Evolutionary conservation across 192 early-diverging fungal species (phyloP).

Genomic region (Dimargaris xerosporica): DNA sequence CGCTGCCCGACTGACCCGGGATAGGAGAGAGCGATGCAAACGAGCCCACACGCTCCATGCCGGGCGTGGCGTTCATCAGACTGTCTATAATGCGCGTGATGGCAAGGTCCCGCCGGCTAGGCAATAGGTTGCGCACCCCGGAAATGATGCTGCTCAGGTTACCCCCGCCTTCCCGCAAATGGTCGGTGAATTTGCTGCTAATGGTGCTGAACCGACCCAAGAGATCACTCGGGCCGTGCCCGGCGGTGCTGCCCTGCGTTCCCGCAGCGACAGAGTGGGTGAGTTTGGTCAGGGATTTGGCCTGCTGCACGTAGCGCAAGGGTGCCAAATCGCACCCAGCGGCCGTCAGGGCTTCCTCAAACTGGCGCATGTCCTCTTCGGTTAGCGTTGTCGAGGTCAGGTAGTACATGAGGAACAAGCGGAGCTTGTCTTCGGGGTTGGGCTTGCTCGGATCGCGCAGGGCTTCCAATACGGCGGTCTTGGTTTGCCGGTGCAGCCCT

Average conservation of each 20-base stretch:
- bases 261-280: conserved; percentile 17
- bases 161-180: conserved; percentile 47
- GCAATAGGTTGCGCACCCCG: conserved; percentile 90
- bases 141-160: conserved; percentile 59
- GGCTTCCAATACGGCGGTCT: conserved; percentile 60
- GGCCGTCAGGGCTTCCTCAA: conserved; percentile 56
- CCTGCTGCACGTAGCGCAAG: conserved; percentile 71
- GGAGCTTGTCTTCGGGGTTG: conserved; percentile 70
- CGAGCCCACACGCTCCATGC: conserved; percentile 21
- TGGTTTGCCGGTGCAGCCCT: conserved; percentile 62
- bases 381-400: conserved; percentile 53
- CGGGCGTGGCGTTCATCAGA: conserved; percentile 57
- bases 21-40: background rate
- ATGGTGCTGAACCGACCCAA: conserved; percentile 52
- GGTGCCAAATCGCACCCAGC: conserved; percentile 62
- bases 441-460: conserved; percentile 73
- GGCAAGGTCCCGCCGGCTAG: conserved; percentile 75
- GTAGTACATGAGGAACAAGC: conserved; percentile 79
- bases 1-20: background rate
- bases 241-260: conserved; percentile 12
- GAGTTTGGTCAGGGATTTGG: conserved; percentile 24
- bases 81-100: conserved; percentile 71
- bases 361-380: conserved; percentile 71
- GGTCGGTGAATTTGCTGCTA: conserved; percentile 57
- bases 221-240: conserved; percentile 22